phyloP scores from a whole-genome alignment of 2,329 filamentous ascomycete genomes.

The Pseudogymnoascus sp. region DNA sequence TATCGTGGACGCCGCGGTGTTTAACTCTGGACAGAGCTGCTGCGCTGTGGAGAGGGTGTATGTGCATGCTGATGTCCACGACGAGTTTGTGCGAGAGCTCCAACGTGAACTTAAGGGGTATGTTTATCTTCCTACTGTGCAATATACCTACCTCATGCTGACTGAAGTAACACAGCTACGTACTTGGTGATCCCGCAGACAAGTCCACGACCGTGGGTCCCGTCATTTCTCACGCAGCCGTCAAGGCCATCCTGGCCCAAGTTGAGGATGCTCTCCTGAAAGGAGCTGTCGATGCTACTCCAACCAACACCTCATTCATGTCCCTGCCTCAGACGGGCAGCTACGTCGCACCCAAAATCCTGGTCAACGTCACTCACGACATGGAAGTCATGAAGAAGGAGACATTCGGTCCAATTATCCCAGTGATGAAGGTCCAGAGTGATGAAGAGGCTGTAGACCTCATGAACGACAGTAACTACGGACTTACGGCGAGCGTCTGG shows the following conservation, averaged over 20 bases:
- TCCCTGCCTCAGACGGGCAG: conserved; percentile 56
- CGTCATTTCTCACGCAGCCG: conserved; percentile 56
- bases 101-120: conserved; percentile 42
- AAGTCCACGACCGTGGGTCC: conserved; percentile 37
- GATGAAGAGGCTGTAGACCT: conserved; percentile 54
- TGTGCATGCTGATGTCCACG: conserved; percentile 54
- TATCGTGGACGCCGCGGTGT: conserved; percentile 42
- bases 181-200: conserved; percentile 53
- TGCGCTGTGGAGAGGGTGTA: conserved; percentile 53
- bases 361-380: conserved; percentile 50
- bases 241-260: conserved; percentile 48
- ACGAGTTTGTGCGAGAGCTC: conserved; percentile 44
- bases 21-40: conserved; percentile 50
- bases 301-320: background rate
- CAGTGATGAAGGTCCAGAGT: conserved; percentile 53
- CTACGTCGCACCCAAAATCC: conserved; percentile 53
- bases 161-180: conserved; percentile 51
- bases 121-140: background rate
- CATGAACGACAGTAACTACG: conserved; percentile 47
- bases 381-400: conserved; percentile 52
- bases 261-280: conserved; percentile 47
- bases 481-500: conserved; percentile 55
- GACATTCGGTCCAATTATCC: conserved; percentile 58
- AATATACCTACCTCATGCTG: background rate
- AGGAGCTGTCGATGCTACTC: conserved; percentile 37